Evolutionary conservation across 139 green algal genomes (phyloP).

Genomic region (Tetradesmus obliquus): DNA sequence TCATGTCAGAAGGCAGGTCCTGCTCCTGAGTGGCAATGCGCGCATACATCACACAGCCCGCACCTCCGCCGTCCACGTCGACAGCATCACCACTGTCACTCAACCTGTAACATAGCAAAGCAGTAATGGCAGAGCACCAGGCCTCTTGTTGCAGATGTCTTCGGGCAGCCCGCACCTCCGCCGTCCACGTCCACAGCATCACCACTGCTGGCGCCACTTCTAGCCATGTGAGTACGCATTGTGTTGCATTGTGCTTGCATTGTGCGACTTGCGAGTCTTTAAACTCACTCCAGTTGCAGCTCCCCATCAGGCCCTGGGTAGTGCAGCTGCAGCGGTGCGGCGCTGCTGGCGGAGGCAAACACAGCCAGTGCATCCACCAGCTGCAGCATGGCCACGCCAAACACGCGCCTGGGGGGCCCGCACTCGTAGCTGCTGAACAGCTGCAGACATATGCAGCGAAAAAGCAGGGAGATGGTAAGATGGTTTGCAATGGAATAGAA

Average conservation of each 20-base stretch:
- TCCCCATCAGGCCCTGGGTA: slow-evolving; percentile 64
- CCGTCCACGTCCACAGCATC: background rate
- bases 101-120: too few relatives aligned
- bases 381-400: slow-evolving; percentile 58
- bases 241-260: too few relatives aligned
- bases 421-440: slow-evolving; percentile 57
- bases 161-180: slow-evolving; percentile 1
- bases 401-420: slow-evolving; percentile 21
- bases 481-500: too few relatives aligned
- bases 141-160: too few relatives aligned
- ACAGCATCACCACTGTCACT: slow-evolving; percentile 29
- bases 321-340: slow-evolving; percentile 10
- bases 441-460: slow-evolving; percentile 20
- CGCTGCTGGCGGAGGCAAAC: slow-evolving; percentile 47
- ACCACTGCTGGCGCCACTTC: background rate
- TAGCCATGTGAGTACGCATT: too few relatives aligned
- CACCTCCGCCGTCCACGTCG: background rate
- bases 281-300: slow-evolving; percentile 56
- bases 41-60: slow-evolving; percentile 52
- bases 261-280: background rate
- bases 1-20: slow-evolving; percentile 46
- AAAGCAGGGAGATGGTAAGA: too few relatives aligned
- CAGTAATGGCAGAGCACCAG: too few relatives aligned
- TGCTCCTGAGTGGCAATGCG: slow-evolving; percentile 53
- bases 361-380: slow-evolving; percentile 65